A percentile compares a stretch with the other conserved stretches of the same genome.
These are phyloP conservation scores for Xylaria venustula DNA, from an alignment of 495 filamentous ascomycete genomes.

Conservation along the genomic window DNA sequence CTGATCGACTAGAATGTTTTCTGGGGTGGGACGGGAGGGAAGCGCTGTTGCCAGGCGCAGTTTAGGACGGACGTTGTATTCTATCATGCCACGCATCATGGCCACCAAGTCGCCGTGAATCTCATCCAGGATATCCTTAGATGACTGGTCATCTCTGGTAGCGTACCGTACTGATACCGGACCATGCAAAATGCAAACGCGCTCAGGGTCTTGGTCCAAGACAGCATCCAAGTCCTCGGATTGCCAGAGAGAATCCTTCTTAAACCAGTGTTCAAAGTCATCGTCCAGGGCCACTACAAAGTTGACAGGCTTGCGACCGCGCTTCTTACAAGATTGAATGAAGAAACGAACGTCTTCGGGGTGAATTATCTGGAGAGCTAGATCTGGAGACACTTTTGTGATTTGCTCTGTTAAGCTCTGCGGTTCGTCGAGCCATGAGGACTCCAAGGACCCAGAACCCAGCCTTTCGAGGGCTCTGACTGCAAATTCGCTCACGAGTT, in stretches of 20 bases:
- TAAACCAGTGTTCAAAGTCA: constrained; percentile 86
- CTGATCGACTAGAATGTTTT: constrained; percentile 65
- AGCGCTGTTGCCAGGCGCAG: constrained; percentile 43
- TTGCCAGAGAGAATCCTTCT: constrained; percentile 89
- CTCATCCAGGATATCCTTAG: constrained; percentile 74
- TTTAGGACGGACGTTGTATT: constrained; percentile 46
- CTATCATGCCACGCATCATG: background rate
- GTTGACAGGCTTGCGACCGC: constrained; percentile 78
- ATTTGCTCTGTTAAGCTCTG: constrained; percentile 64
- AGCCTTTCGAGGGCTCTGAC: constrained; percentile 78
- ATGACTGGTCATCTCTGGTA: constrained; percentile 68
- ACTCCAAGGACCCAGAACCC: constrained; percentile 50
- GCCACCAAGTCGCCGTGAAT: constrained; percentile 63
- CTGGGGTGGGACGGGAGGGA: background rate
- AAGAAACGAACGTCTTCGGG: constrained; percentile 87
- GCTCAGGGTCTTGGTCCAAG: constrained; percentile 75
- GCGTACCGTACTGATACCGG: constrained; percentile 79
- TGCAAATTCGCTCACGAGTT: constrained; percentile 76
- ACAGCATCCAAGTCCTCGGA: constrained; percentile 84
- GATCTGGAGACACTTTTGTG: constrained; percentile 64
- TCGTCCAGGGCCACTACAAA: constrained; percentile 81
- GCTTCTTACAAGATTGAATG: constrained; percentile 71
- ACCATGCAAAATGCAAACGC: constrained; percentile 79
- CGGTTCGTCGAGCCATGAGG: constrained; percentile 68
- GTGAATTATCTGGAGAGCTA: constrained; percentile 71